phyloP scores from a whole-genome alignment of 2,329 filamentous ascomycete species.

The Daldinia sp. region DNA sequence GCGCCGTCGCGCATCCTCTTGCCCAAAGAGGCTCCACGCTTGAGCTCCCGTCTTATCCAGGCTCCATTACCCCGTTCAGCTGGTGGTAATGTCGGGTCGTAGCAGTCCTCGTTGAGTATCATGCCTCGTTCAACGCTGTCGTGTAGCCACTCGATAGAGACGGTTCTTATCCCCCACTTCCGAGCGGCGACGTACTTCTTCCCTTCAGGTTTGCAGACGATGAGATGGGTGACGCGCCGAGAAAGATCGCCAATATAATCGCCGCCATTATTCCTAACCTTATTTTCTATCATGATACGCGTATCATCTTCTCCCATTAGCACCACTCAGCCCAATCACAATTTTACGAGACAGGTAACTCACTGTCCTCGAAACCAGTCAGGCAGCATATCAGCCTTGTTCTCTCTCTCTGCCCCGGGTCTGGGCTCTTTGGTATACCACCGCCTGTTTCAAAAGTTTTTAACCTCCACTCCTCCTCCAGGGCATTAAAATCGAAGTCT shows the following conservation, averaged over 20 bases:
- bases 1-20: conserved; percentile 69
- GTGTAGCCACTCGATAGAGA: conserved; percentile 85
- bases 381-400: conserved; percentile 65
- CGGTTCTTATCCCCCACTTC: conserved; percentile 82
- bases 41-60: conserved; percentile 70
- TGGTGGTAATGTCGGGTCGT: conserved; percentile 77
- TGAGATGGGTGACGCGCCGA: conserved; percentile 85
- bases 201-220: conserved; percentile 81
- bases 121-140: conserved; percentile 88
- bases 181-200: conserved; percentile 92
- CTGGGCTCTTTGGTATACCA: conserved; percentile 52
- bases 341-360: conserved; percentile 32
- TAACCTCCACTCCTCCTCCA: conserved; percentile 76
- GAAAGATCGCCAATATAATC: conserved; percentile 89
- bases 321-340: background rate
- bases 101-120: conserved; percentile 88
- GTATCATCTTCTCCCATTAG: conserved; percentile 64
- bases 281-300: conserved; percentile 76
- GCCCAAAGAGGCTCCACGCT: conserved; percentile 62
- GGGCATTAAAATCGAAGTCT: conserved; percentile 75
- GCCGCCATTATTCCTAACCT: conserved; percentile 78
- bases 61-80: conserved; percentile 82
- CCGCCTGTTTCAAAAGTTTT: conserved; percentile 71
- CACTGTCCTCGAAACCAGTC: conserved; percentile 68
- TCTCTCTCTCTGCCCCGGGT: conserved; percentile 50